Evolutionary conservation across 164 flowering plant genomes (phyloP), one percentile per base, ranked within the genome.

Genomic region (Litsea cubeba): DNA sequence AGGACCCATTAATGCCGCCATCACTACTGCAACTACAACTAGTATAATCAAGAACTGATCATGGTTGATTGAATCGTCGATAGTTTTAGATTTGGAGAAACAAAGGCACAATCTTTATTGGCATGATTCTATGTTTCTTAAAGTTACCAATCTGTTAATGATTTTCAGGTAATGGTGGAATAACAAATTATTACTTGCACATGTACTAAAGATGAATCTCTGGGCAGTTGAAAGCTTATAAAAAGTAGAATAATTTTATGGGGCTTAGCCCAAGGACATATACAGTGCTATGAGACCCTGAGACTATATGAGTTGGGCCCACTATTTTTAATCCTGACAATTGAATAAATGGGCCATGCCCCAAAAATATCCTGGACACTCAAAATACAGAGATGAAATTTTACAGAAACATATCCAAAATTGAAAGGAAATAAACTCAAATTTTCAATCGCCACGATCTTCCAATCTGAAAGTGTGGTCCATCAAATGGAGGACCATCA

Each of bases 91-190:
- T 54, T 54, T 15, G n/a, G 20, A 54, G 17, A 4, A 54, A 54
- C 60, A 17, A 20, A 54, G 17, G 17, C 60, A 58, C 69, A 50
- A 71, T 64, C 50, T 65, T 76, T 76, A 65, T 76, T 81, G 77
- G 75, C 82, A 79, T 26, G 70, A 76, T 77, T 82, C 79, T 80
- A 79, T 77, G 82, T 81, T 82, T 79, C 82, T 84, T 80, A 76
- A 84, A 84, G 79, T 75, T 78, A 75, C 69, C 71, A 73, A 79
- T 22, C 71, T 22, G 18, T 68, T 68, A 67, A 68, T 68, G 20
- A 70, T 50, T 70, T 70, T 49, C 63, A 14, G 51, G 63, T 51
- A 26, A 70, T 70, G 62, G 72, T 70, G 62, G 40, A 22, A 24
- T 50, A 23, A 54, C n/a, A 70, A 51, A 54, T 23, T 50, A 54